A percentile compares a stretch with the other conserved stretches of the same genome.
Evolutionary conservation across 78 protist genomes (phyloP).

Genomic region (Dictyostelium purpureum): DNA sequence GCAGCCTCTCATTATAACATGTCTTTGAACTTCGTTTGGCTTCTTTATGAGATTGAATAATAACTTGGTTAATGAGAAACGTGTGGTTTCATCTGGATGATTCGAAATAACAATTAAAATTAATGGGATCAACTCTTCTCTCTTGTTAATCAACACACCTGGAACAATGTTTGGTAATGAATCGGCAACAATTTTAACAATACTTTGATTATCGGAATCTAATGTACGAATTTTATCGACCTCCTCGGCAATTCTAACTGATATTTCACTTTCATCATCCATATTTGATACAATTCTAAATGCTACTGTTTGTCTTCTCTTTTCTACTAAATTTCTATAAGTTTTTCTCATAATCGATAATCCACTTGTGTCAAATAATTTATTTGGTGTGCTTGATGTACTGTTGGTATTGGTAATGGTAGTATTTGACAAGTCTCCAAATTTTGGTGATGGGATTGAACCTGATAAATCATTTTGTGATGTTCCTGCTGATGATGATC

Average conservation of each 20-base stretch:
- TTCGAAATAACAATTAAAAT: conserved; percentile 38
- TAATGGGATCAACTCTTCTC: conserved; percentile 81
- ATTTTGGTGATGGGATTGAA: not conserved
- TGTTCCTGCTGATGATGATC: not conserved
- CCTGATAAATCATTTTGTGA: not conserved
- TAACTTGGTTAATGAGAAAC: conserved; percentile 63
- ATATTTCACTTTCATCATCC: conserved; percentile 51
- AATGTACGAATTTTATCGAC: conserved; percentile 35
- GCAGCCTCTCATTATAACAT: conserved; percentile 76
- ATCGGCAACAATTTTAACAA: conserved; percentile 55
- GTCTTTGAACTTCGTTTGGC: conserved; percentile 82
- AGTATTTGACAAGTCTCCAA: not conserved
- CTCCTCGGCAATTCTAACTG: conserved; percentile 49
- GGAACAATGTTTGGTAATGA: conserved; percentile 78
- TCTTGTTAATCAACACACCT: conserved; percentile 59
- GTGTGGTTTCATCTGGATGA: conserved; percentile 76
- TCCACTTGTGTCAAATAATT: not conserved
- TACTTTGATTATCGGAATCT: conserved; percentile 36
- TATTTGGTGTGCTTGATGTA: not conserved
- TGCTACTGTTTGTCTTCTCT: conserved; percentile 69
- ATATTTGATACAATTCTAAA: conserved; percentile 38
- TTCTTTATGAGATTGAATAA: conserved; percentile 78
- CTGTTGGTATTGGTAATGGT: not conserved
- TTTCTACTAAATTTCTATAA: conserved; percentile 46
- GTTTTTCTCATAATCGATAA: conserved; percentile 58